phyloP scores from a whole-genome alignment of 2,329 filamentous ascomycete genomes.

The Colletotrichum tropicale region DNA sequence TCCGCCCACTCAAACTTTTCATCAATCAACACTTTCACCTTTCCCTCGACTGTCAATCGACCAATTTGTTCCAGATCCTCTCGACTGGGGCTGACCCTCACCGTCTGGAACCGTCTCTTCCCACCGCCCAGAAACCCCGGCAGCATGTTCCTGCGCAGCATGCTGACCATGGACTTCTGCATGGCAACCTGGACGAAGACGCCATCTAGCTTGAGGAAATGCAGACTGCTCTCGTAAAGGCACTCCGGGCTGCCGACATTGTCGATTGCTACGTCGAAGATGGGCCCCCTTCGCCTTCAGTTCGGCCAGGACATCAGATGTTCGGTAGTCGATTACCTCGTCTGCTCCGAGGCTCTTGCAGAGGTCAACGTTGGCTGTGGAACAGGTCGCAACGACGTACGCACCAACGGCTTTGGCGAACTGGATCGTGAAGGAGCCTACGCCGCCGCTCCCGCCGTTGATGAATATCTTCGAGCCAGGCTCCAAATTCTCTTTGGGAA shows the following conservation, averaged over 20 bases:
- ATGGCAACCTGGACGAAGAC: slow-evolving; percentile 61
- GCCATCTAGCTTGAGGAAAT: slow-evolving; percentile 57
- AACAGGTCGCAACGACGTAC: slow-evolving; percentile 37
- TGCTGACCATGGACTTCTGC: neutral
- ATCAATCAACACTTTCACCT: slow-evolving; percentile 26
- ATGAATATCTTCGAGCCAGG: slow-evolving; percentile 29
- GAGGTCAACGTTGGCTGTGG: slow-evolving; percentile 34
- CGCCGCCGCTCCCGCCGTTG: slow-evolving; percentile 41
- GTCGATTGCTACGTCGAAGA: slow-evolving; percentile 30
- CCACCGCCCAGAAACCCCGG: neutral
- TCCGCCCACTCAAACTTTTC: slow-evolving; percentile 22
- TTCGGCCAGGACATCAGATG: slow-evolving; percentile 10
- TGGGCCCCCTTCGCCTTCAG: slow-evolving; percentile 19
- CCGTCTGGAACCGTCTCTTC: neutral
- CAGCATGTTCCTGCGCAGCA: neutral
- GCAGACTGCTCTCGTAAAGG: slow-evolving; percentile 21
- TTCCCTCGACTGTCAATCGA: slow-evolving; percentile 27
- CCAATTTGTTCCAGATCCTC: slow-evolving; percentile 16
- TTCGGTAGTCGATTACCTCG: slow-evolving; percentile 39
- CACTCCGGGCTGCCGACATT: slow-evolving; percentile 21
- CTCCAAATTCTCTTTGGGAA: slow-evolving; percentile 4
- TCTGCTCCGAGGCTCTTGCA: slow-evolving; percentile 38
- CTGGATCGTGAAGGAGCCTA: slow-evolving; percentile 40
- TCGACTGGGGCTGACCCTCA: slow-evolving; percentile 4
- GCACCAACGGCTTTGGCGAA: slow-evolving; percentile 37